Base-by-base conservation (phyloP, 2,329 filamentous ascomycete species). In the Exserohilum rostratum region DNA sequence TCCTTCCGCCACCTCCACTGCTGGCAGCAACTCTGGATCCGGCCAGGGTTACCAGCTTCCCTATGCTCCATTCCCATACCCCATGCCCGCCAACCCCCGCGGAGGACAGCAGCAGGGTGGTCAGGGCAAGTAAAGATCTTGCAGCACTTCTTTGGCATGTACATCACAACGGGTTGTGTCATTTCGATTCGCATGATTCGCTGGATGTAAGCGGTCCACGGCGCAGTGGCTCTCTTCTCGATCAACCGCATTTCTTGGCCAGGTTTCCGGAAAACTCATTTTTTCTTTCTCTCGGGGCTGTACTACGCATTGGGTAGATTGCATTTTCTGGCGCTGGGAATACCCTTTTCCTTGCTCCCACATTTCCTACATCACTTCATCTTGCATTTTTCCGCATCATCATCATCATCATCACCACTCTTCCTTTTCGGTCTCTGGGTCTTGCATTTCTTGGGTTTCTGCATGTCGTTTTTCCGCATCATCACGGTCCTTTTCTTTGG, bases 61-160 rank as follows among this genome's bases (percentile, higher is more conserved):
- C 0, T 75, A 75, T 49, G 71, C 72, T 6, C 72, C 72, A 1
- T 75, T 75, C 45, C 72, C 72, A 12, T 75, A 73, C 55, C 71
- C 69, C 1, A 71, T 72, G 66, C 71, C 72, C 2, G 65, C 64
- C 11, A 69, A 67, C 40, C 57, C 62, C 2, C 57, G 68, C 7
- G 66, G 69, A 12, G 58, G 60, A 2, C 57, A 62, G 44, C 54
- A 61, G 25, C 61, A 67, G 29, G 59, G 63, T 17, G 53, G 51
- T 6, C 56, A 58, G 20, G 55, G 64, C 35, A 68, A 68, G 54
- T 68, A 62, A 40, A 42, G 15, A 53, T 45, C 60, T 53, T 38
- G 46, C 18, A 34, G 2, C 3, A 29, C 40, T 22, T 51, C 13
- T 9, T 40, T 29, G 27, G 2, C 43, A 30, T 31, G 37, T 25